Evolutionary conservation across 202 grass and related monocot genomes (phyloP).

Genomic region (Brachypodium distachyon): DNA sequence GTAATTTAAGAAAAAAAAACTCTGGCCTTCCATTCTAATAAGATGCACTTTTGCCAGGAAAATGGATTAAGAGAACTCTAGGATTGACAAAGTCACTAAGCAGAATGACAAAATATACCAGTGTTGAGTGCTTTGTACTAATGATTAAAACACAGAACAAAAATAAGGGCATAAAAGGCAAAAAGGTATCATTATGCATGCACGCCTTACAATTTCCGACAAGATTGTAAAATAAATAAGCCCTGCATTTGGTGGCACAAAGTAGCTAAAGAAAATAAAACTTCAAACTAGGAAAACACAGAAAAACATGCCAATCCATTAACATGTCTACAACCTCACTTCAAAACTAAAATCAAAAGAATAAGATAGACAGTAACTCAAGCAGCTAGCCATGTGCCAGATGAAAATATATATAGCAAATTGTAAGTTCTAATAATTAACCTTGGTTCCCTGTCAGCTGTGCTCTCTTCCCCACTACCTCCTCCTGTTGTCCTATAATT

Average conservation of each 20-base stretch:
- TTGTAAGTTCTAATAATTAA: not conserved
- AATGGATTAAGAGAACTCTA: no score
- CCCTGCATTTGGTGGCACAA: not conserved
- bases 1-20: no score
- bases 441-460: not conserved
- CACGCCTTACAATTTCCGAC: no score
- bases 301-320: not conserved
- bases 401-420: not conserved
- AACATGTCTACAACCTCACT: not conserved
- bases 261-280: not conserved
- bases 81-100: no score
- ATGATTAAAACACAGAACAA: no score
- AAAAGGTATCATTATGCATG: no score
- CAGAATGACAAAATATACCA: no score
- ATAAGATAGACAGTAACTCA: not conserved
- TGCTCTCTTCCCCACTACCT: not conserved
- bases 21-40: no score
- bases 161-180: no score
- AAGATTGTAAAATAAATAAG: no score
- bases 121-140: no score
- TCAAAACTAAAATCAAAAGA: not conserved
- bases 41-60: no score
- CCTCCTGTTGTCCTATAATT: not conserved
- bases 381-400: not conserved
- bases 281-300: not conserved